Evolutionary conservation across 768 basidiomycete genomes (phyloP), one percentile per base, ranked within the genome.

Genomic region (Hericium erinaceus): DNA sequence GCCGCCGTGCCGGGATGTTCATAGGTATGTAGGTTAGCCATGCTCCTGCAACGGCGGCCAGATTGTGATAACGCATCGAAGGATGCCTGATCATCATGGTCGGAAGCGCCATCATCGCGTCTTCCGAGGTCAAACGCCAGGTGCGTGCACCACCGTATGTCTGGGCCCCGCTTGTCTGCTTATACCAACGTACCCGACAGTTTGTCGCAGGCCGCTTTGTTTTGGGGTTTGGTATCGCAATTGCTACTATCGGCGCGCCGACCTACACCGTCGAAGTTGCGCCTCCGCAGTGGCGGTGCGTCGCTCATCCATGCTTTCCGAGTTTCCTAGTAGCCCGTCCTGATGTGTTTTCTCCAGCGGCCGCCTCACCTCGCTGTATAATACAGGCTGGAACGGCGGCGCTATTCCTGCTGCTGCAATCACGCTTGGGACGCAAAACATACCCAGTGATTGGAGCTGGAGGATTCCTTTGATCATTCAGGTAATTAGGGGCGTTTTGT

Each of bases 1-100:
- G 54, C n/a, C 54, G 54, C 11, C 54, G 54, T 44, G 39, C 54
- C 39, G 54, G 54, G 39, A 55, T 55, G 54, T 55, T 55, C 40
- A 28, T 44, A 11, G 54, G 54, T 44, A 11, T 41, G 54, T 55
- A 26, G 7, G 54, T 53, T 9, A 4, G 20, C 12, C 18, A 18
- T 18, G 10, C 8, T 11, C 22, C 18, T 26, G 26, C 26, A 0
- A 26, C 26, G 2, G 3, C 4, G 26, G 2, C 26, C 26, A 26
- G 26, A 26, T 5, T 26, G 26, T 4, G 2, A 26, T 13, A 6
- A 16, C 10, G 26, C 38, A 6, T 22, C 4, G 39, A 16, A 55
- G 54, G 54, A 8, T 41, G 40, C n/a, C 11, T 55, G 13, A 41
- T 26, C 13, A 55, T 55, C 41, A 55, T 55, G 39, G 16, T 46